Evolutionary conservation across 1,284 basidiomycete genomes (phyloP), one percentile per base, ranked within the genome.

Genomic region (Ceratobasidium sp.): DNA sequence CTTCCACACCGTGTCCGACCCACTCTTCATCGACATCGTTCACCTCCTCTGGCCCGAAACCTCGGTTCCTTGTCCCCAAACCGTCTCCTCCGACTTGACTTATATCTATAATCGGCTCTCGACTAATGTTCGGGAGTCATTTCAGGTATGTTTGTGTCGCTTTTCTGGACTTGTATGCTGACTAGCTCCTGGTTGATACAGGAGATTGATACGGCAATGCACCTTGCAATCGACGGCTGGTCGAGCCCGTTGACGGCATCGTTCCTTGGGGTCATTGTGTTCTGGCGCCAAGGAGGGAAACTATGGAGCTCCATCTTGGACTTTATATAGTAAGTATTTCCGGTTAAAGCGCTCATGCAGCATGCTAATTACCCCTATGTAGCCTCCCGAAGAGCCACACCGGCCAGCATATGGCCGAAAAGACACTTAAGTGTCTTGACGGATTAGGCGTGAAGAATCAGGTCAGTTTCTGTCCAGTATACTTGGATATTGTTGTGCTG

Each of bases 161-260:
- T 18, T 41, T 66, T 12, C 27, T 46, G 14, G 46, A 35, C 30
- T 44, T 18, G 16, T 23, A 46, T 27, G n/a, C 23, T 23, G 16
- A 30, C 27, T 30, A 30, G 27, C 27, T 30, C 27, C 27, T 30
- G 27, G 27, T 30, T 30, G 27, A 2, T 30, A 30, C 33, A 48
- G 65, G 65, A 67, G 38, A 65, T 46, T 8, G 41, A 65, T 23
- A 65, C 44, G 3, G 46, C 30, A 10, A 35, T 75, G 48, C 73
- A 75, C 48, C 55, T 71, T 7, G 69, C 69, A 18, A 60, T 71
- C 20, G 69, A 71, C 33, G 55, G 69, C 12, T 71, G 69, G 69
- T 23, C 55, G 23, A 71, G 57, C 23, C 69, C 55, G 1, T 35
- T 41, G 7, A 20, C 55, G 3, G 27, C 54, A 18, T 60, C 55